Base-by-base conservation (phyloP, 257 asterid genomes). In the Osmanthus fragrans region DNA sequence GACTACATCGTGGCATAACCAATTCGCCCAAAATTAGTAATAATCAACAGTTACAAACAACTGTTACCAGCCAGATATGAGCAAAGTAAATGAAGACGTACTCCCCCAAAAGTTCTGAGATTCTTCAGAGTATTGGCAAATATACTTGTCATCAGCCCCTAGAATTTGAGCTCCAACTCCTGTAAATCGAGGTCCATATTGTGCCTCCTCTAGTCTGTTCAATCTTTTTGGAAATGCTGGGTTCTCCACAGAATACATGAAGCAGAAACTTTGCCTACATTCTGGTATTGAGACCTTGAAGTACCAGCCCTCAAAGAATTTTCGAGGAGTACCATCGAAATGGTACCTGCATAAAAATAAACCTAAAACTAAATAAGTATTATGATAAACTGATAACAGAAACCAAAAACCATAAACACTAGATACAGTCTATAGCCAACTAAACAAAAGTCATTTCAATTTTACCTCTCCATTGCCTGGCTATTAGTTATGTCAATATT, bases 101-200 rank as follows among this genome's bases (percentile, higher is more conserved):
- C 98, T 82, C 56, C 89, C 99, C 99, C 99, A 95, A 77, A 95
- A 95, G 85, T 90, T 90, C n/a, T 56, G 79, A 71, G 99, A 93
- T 79, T 88, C 96, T 78, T 87, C 86, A 1, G 86, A 72, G 80
- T 87, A 93, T 75, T 95, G 98, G 85, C 98, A 95, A 80, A 93
- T 93, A 83, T 89, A 95, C 87, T 95, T 93, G 85, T 95, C 99
- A 81, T 95, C 92, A 54, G 98, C 93, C 73, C 99, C 99, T n/a
- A 95, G 89, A 81, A 95, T 89, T 78, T 95, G 99, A 73, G 97
- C 97, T 25, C 99, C 99, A 86, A 90, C 92, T 72, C 99, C 99
- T 6, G 98, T 95, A 80, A 89, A 93, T 79, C 97, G 88, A 79
- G 90, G 76, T 36, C 98, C 98, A 34, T 88, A 81, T 73, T 89